Evolutionary conservation across 495 filamentous ascomycete species (phyloP).

Genomic region (Podospora comata): DNA sequence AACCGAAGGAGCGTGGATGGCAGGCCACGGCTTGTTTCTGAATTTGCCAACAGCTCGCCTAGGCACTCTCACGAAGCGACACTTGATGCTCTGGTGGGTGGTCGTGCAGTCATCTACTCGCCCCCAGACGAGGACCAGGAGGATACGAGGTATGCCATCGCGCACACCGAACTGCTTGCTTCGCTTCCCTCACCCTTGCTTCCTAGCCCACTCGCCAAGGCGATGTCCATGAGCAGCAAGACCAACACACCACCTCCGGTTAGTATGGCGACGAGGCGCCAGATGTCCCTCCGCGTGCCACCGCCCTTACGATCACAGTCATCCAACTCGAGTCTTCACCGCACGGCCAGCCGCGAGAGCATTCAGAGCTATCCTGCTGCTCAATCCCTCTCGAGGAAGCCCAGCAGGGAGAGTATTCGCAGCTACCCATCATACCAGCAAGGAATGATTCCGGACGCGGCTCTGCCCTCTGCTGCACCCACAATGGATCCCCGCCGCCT

Average conservation of each 20-base stretch:
- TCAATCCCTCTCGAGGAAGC: slow-evolving; percentile 25
- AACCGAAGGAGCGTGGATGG: neutral
- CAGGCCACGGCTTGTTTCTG: neutral
- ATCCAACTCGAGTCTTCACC: slow-evolving; percentile 32
- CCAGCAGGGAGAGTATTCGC: slow-evolving; percentile 37
- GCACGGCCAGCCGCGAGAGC: slow-evolving; percentile 36
- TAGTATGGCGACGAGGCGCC: slow-evolving; percentile 35
- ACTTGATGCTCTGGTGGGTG: slow-evolving; percentile 8
- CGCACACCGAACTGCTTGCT: slow-evolving; percentile 14
- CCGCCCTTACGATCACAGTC: slow-evolving; percentile 40
- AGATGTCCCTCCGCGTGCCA: slow-evolving; percentile 39
- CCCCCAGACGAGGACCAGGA: neutral
- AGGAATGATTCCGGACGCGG: slow-evolving; percentile 1
- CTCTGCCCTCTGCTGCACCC: slow-evolving; percentile 8
- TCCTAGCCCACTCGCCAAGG: slow-evolving; percentile 29
- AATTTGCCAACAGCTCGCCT: neutral
- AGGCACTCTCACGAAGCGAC: neutral
- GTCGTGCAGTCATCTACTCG: neutral
- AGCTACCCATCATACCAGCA: slow-evolving; percentile 25
- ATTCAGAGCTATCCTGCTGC: slow-evolving; percentile 29
- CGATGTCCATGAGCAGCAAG: slow-evolving; percentile 26
- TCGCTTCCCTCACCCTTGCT: slow-evolving; percentile 28
- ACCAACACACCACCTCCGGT: slow-evolving; percentile 31
- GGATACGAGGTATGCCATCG: slow-evolving; percentile 17
- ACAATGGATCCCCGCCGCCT: slow-evolving; percentile 31